Conservation (phyloP, 1,284 basidiomycete species). For the Sanghuangporus weigelae region DNA sequence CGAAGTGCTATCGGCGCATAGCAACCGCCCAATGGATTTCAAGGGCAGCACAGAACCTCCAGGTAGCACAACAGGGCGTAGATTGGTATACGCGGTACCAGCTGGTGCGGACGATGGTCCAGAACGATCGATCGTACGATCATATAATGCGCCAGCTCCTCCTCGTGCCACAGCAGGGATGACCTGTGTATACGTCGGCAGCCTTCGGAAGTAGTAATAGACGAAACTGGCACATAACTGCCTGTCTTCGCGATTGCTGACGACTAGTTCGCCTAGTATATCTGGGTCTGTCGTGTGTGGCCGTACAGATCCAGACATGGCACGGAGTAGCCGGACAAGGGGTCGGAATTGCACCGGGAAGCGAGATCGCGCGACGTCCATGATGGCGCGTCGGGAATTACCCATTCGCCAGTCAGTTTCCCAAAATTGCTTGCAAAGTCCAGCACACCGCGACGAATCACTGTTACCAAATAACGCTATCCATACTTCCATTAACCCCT, state of each 20-base stretch:
- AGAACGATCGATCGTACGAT: slow-evolving; percentile 57
- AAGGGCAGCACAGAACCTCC: slow-evolving; percentile 67
- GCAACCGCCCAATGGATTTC: slow-evolving; percentile 62
- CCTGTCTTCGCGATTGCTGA: slow-evolving; percentile 36
- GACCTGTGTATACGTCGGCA: slow-evolving; percentile 75
- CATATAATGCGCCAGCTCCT: slow-evolving; percentile 63
- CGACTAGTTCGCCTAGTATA: slow-evolving; percentile 32
- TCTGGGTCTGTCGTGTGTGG: slow-evolving; percentile 63
- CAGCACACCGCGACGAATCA: slow-evolving; percentile 59
- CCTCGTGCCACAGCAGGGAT: slow-evolving; percentile 55
- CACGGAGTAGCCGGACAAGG: slow-evolving; percentile 66
- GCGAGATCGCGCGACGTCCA: slow-evolving; percentile 74
- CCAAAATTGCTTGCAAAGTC: slow-evolving; percentile 79
- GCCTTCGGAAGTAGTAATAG: slow-evolving; percentile 65
- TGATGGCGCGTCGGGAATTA: slow-evolving; percentile 61
- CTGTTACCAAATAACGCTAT: slow-evolving; percentile 75
- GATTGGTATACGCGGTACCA: slow-evolving; percentile 59
- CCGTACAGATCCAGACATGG: slow-evolving; percentile 70
- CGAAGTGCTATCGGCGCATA: slow-evolving; percentile 61
- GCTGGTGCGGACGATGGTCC: slow-evolving; percentile 44
- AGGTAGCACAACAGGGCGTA: slow-evolving; percentile 65
- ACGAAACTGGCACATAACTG: slow-evolving; percentile 59
- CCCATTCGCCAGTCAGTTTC: slow-evolving; percentile 59
- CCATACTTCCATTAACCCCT: slow-evolving; percentile 72
- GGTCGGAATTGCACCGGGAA: slow-evolving; percentile 77